These are phyloP conservation scores for Arthrobotrys pseudoclavata DNA, from an alignment of 2,329 filamentous ascomycete species.

Conservation along the genomic window DNA sequence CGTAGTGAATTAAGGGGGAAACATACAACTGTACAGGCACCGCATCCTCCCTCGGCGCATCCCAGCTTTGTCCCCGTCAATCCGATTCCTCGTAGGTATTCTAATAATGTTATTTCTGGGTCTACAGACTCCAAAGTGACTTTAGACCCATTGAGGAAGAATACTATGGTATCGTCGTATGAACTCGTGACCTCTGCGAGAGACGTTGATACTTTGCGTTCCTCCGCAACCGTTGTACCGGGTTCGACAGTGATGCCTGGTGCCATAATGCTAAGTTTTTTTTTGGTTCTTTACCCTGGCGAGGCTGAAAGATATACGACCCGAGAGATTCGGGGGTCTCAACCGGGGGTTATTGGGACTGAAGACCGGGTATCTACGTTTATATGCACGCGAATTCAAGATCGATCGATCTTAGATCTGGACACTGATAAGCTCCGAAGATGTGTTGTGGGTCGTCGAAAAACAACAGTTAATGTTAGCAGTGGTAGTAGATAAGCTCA, in stretches of 20 bases:
- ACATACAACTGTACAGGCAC: constrained; percentile 88
- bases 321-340: neutral
- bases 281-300: neutral
- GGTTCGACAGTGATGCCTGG: constrained; percentile 71
- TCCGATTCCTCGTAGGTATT: constrained; percentile 92
- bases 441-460: constrained; percentile 42
- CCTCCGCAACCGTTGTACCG: constrained; percentile 67
- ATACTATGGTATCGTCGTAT: constrained; percentile 89
- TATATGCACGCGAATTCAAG: constrained; percentile 15
- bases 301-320: constrained; percentile 1
- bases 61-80: constrained; percentile 96
- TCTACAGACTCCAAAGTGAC: constrained; percentile 85
- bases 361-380: constrained; percentile 24
- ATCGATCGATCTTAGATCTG: constrained; percentile 30
- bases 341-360: constrained; percentile 1
- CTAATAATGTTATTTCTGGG: constrained; percentile 89
- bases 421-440: constrained; percentile 35
- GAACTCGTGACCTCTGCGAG: constrained; percentile 77
- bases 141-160: constrained; percentile 94
- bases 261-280: constrained; percentile 69
- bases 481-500: neutral
- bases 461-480: constrained; percentile 34
- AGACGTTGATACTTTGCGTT: constrained; percentile 66
- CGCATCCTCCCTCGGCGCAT: constrained; percentile 95
- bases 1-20: neutral